Percentiles rank a stretch among this genome's conserved stretches.
phyloP scores from a whole-genome alignment of 2,329 filamentous ascomycete species.

The Allantophomopsis cytisporea region DNA sequence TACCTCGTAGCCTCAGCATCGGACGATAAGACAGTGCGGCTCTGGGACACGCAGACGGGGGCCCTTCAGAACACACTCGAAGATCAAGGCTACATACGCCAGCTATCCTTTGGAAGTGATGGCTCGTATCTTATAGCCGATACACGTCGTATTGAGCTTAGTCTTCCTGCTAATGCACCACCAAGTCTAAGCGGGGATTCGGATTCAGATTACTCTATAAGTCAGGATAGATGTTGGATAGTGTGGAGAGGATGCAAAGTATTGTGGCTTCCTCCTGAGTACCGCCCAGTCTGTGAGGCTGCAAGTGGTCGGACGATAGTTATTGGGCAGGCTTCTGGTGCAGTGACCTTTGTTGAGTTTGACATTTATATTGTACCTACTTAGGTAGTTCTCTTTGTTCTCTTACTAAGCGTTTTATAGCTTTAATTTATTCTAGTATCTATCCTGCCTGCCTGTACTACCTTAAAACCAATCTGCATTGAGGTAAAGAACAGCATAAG shows the following conservation, averaged over 20 bases:
- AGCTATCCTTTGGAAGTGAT: background rate
- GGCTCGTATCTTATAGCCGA: background rate
- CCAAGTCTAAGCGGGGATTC: background rate
- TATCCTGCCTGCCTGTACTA: no score
- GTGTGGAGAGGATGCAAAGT: background rate
- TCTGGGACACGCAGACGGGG: slow-evolving; percentile 6
- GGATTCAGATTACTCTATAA: background rate
- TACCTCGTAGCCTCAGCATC: slow-evolving; percentile 2
- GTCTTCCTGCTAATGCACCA: background rate
- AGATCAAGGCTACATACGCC: background rate
- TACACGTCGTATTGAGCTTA: background rate
- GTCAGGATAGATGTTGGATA: background rate
- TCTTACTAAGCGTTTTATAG: no score
- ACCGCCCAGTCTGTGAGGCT: background rate
- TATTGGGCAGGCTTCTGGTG: background rate
- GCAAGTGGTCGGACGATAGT: background rate
- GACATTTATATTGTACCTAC: background rate
- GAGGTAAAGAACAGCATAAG: no score
- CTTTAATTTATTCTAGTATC: no score
- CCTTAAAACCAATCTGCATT: no score
- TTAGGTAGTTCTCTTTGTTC: no score
- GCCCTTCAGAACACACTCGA: slow-evolving; percentile 3
- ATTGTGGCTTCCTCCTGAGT: background rate
- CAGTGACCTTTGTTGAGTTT: background rate
- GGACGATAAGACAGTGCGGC: slow-evolving; percentile 2